phyloP scores from a whole-genome alignment of 169 alveolate species.

The Cryptosporidium viatorum region DNA sequence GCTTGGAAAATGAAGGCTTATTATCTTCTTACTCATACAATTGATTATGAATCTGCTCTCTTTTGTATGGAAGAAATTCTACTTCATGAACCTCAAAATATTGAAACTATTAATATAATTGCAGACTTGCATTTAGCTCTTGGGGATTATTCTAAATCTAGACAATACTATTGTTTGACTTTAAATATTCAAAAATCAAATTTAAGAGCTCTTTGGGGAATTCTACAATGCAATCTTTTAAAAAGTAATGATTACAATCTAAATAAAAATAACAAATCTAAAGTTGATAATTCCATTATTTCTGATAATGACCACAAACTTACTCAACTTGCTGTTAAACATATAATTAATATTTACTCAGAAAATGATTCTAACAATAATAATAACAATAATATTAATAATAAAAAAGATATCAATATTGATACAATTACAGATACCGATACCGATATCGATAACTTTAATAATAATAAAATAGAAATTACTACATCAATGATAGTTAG shows the following conservation, averaged over 20 bases:
- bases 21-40: neutral
- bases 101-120: constrained; percentile 35
- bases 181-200: constrained; percentile 23
- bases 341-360: constrained; percentile 21
- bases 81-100: constrained; percentile 65
- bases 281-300: neutral
- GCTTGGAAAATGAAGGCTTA: constrained; percentile 58
- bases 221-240: constrained; percentile 18
- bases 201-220: constrained; percentile 72
- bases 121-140: constrained; percentile 48
- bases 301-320: neutral
- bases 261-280: neutral
- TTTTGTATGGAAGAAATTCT: constrained; percentile 60
- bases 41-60: constrained; percentile 24
- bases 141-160: constrained; percentile 11
- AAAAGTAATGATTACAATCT: neutral
- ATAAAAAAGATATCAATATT: neutral
- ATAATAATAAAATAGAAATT: neutral
- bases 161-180: constrained; percentile 43
- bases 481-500: constrained; percentile 41
- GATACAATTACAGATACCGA: neutral
- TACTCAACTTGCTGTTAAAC: constrained; percentile 21
- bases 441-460: neutral
- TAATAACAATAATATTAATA: neutral
- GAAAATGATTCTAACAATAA: neutral